Evolutionary conservation across 805 yeast genomes (phyloP), one percentile per base, ranked within the genome.

Genomic region (Suhomyces sp.): DNA sequence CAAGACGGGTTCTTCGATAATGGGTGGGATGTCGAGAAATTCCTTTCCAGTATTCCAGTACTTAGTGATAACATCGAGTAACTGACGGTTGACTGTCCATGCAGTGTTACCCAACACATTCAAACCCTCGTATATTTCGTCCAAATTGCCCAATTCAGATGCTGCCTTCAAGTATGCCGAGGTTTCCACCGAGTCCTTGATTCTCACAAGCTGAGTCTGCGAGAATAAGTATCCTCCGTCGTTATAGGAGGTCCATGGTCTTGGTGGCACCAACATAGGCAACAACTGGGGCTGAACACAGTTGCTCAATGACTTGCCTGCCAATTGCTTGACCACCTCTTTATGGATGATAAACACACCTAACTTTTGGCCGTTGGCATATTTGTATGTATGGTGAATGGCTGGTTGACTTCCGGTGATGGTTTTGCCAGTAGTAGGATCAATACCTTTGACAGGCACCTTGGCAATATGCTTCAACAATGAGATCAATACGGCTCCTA

Each of bases 221-320:
- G 87, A 77, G 63, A 84, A 85, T 54, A 81, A 75, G 63, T 90
- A 92, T 0, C 97, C 99, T 59, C 99, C 99, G 52, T 81, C 81
- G 62, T 86, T 84, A 81, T 86, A 85, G 9, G 83, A 72, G 0
- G 84, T 79, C 99, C 99, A 94, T 5, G 90, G 90, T 51, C 84
- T 76, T n/a, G 99, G 99, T 56, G 84, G 82, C 7, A 88, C 87
- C 47, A 94, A 76, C 99, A 94, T 94, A 7, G 99, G 99, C 49
- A 94, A 76, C 56, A 82, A 78, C 67, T 93, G 97, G 0, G 98
- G 97, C 61, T 85, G 89, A 4, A 88, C 83, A 1, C 88, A 78
- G 48, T 86, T 86, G 23, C 79, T 76, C 6, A 84, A 71, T 33
- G 83, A 76, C 49, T 86, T 91, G 3, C 86, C 83, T 8, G 90